Percentiles rank a stretch among this genome's conserved stretches.
Evolutionary conservation across 345 rosid genomes (phyloP).

Genomic region (Arabidopsis suecica): DNA sequence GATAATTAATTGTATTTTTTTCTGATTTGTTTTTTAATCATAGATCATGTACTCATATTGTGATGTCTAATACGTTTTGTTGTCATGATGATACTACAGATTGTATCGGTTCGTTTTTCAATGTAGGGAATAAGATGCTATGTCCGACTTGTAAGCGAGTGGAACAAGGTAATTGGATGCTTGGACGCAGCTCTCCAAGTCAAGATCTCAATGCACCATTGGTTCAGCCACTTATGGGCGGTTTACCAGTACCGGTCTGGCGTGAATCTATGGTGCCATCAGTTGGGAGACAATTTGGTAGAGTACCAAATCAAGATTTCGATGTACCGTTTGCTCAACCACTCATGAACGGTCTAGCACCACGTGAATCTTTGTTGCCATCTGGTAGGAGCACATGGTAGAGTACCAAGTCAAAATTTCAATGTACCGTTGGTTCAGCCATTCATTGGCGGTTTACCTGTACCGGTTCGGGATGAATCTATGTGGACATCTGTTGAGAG

Average conservation of each 20-base stretch:
- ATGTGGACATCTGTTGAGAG: too few relatives aligned
- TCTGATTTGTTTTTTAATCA: not conserved
- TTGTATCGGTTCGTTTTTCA: constrained; percentile 9
- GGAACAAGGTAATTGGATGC: constrained; percentile 11
- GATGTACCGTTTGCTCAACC: too few relatives aligned
- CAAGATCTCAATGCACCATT: not conserved
- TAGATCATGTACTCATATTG: not conserved
- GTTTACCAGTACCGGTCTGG: not conserved
- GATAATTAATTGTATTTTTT: not conserved
- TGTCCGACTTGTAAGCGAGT: constrained; percentile 13
- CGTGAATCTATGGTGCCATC: not conserved
- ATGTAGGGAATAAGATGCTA: not conserved
- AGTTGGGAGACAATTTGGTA: not conserved
- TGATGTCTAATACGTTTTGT: not conserved
- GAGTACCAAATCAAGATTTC: too few relatives aligned
- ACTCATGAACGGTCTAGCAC: too few relatives aligned
- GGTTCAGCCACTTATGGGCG: not conserved
- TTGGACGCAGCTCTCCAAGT: not conserved
- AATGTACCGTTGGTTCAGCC: too few relatives aligned
- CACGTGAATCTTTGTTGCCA: too few relatives aligned
- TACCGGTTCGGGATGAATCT: too few relatives aligned
- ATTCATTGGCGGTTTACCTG: too few relatives aligned
- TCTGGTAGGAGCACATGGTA: too few relatives aligned
- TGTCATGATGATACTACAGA: not conserved
- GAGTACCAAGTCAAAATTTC: too few relatives aligned